These are phyloP conservation scores for Pyricularia pennisetigena DNA, from an alignment of 2,329 filamentous ascomycete genomes.

Conservation along the genomic window DNA sequence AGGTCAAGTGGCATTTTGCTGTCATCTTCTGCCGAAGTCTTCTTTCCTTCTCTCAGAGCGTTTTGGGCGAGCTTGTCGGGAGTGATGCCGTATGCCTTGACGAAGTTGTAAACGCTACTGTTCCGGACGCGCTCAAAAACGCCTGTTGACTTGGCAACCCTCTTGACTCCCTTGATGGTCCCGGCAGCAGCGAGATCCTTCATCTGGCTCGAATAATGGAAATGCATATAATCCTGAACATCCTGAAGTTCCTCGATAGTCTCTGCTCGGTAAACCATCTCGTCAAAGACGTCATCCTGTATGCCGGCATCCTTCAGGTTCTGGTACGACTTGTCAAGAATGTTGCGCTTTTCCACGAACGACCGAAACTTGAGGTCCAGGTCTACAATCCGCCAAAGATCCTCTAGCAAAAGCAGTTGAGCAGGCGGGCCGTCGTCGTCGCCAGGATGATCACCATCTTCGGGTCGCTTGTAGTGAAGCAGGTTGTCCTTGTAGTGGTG, in stretches of 20 bases:
- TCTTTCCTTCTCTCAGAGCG: conserved; percentile 65
- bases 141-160: conserved; percentile 64
- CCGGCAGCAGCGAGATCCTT: conserved; percentile 65
- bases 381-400: conserved; percentile 92
- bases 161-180: conserved; percentile 59
- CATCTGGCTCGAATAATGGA: conserved; percentile 77
- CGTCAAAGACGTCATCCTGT: conserved; percentile 66
- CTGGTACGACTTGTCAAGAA: conserved; percentile 69
- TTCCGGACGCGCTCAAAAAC: conserved; percentile 80
- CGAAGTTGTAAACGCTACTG: conserved; percentile 70
- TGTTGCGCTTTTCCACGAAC: conserved; percentile 82
- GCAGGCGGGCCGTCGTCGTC: background rate
- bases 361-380: conserved; percentile 92
- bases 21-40: conserved; percentile 78
- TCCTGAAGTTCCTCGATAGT: conserved; percentile 96
- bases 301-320: conserved; percentile 57
- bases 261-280: conserved; percentile 68
- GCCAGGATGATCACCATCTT: conserved; percentile 49
- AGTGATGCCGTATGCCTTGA: conserved; percentile 81
- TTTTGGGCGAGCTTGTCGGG: conserved; percentile 86
- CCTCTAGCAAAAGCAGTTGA: conserved; percentile 71
- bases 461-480: conserved; percentile 60
- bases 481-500: conserved; percentile 97
- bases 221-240: conserved; percentile 91
- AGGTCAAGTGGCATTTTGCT: conserved; percentile 72